Evolutionary conservation across 2,329 filamentous ascomycete species (phyloP), one percentile per base, ranked within the genome.

Genomic region (Fusarium chaquense): DNA sequence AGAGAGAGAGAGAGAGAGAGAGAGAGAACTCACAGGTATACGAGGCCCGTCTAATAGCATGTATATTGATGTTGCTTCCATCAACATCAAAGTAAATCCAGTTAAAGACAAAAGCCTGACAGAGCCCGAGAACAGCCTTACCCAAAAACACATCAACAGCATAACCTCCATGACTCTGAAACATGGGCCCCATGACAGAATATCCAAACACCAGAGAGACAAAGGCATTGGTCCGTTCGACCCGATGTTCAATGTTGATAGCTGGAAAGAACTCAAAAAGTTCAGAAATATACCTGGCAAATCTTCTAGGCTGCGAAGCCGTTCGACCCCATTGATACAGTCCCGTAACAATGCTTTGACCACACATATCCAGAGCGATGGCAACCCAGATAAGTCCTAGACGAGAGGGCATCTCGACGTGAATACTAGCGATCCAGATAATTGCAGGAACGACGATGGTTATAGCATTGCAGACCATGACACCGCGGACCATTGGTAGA

Each of bases 11-110:
- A 38, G 22, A 13, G 3, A 6, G 4, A n/a, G n/a, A 26, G 3
- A 18, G 3, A 6, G 8, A 32, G 3, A 28, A 58, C 78, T 70
- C 77, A 83, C 83, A 80, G 5, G 83, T 79, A 22, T 76, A 52
- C 3, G 81, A 78, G 38, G 83, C 82, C 3, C 88, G 80, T 12
- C 89, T 81, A 59, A 91, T 91, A 11, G 89, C 89, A 76, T 91
- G 89, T 0, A 84, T 77, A 49, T 85, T 83, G 20, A 90, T 79
- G 72, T 87, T 86, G 58, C 81, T 81, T 18, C 80, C 83, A 74
- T 90, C 88, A 36, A 90, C 82, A 72, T 91, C 87, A 73, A 90
- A 89, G 75, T 90, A 90, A 12, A 90, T 81, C 86, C 87, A 89
- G 72, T 89, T 89, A 71, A 89, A 87, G 50, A 83, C 79, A 73